Evolutionary conservation across 352 stramenopile species (phyloP), one percentile per base, ranked within the genome.

Genomic region (Globisporangium viniferum): DNA sequence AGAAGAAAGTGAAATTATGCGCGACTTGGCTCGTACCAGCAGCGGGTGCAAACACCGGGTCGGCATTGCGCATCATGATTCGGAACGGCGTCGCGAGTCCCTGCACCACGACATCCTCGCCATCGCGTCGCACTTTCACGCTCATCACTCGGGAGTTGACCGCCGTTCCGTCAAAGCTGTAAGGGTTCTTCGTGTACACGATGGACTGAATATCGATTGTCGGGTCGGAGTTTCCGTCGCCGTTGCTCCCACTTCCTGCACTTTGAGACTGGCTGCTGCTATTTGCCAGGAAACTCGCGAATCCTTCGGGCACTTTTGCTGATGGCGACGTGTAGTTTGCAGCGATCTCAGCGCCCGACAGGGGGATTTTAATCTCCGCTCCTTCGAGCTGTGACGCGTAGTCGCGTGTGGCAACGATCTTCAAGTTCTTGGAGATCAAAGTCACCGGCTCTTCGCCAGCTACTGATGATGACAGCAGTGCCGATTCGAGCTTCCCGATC

Each of bases 131-230:
- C 39, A 90, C 79, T 29, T 85, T 86, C 41, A 90, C 68, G 10
- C 80, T 90, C 75, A 87, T 84, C 4, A 90, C 82, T 2, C 75
- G 73, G 12, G 82, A 90, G 48, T 90, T 89, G 3, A 90, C 59
- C 0, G 70, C 71, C 15, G 67, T 77, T 2, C 76, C 79, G 3
- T 73, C 76, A 62, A 88, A 90, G 12, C 68, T 75, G 61, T 90
- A 90, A 54, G 77, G 80, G 58, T 90, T 90, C 71, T 89, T 90
- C 0, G 82, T 80, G 61, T 80, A 90, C 15, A 85, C 58, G 29
- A 78, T 88, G 7, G 82, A 88, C 56, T 89, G 82, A n/a, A 90
- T 68, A 56, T 90, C 82, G 10, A 90, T 71, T 2, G 73, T 74
- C 2, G 77, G 77, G n/a, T 88, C 79, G 1, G 65, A 60, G 0